Percentiles rank a stretch among this genome's conserved stretches.
phyloP scores from a whole-genome alignment of 345 rosid species.

The Salix purpurea region DNA sequence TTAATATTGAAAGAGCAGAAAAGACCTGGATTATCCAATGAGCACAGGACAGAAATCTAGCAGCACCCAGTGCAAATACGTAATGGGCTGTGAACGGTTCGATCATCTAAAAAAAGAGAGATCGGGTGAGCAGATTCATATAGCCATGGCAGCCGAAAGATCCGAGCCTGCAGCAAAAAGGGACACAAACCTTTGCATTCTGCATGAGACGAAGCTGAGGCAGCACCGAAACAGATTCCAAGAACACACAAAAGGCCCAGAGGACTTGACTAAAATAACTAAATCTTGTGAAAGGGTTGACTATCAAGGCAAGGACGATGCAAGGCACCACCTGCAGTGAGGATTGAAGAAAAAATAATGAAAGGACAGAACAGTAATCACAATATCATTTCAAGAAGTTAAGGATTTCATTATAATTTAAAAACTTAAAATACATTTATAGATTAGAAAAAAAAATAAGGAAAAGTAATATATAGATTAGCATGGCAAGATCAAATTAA shows the following conservation, averaged over 20 bases:
- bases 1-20: too few relatives aligned
- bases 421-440: too few relatives aligned
- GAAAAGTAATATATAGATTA: neutral
- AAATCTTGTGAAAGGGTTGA: slow-evolving; percentile 35
- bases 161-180: neutral
- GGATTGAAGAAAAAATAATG: neutral
- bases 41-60: slow-evolving; percentile 73
- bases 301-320: slow-evolving; percentile 42
- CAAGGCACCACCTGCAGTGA: slow-evolving; percentile 53
- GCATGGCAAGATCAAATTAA: too few relatives aligned
- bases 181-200: slow-evolving; percentile 55
- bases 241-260: slow-evolving; percentile 64
- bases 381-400: neutral
- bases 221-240: slow-evolving; percentile 70
- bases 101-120: slow-evolving; percentile 49
- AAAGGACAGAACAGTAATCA: neutral
- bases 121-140: neutral
- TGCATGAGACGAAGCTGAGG: slow-evolving; percentile 93
- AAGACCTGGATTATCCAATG: slow-evolving; percentile 72
- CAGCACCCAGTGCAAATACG: slow-evolving; percentile 73
- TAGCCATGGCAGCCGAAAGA: neutral
- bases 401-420: too few relatives aligned
- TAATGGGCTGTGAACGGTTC: slow-evolving; percentile 85
- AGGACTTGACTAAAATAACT: slow-evolving; percentile 21
- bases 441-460: too few relatives aligned